Percentiles rank a stretch among this genome's conserved stretches.
Evolutionary conservation across 208 protist species (phyloP).

Genomic region (Leishmania martiniquensis): DNA sequence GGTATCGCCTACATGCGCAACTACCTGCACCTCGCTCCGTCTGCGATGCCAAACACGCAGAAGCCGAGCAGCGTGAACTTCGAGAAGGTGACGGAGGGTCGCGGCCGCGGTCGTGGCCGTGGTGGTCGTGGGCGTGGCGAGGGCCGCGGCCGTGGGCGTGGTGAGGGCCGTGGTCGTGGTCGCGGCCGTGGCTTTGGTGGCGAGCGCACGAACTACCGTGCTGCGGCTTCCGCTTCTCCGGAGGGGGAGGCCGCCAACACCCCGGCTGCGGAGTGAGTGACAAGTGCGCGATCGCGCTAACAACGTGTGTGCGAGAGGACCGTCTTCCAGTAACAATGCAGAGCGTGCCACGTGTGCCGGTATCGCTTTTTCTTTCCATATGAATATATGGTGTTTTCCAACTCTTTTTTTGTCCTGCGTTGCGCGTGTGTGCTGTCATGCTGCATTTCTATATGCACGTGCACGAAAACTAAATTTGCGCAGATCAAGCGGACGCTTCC

Average conservation of each 20-base stretch:
- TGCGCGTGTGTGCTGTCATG: background rate
- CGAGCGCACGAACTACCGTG: constrained; percentile 81
- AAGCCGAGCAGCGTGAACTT: constrained; percentile 68
- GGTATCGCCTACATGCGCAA: constrained; percentile 94
- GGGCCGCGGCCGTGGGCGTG: constrained; percentile 54
- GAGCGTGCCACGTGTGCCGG: constrained; percentile 7
- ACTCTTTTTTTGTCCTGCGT: constrained; percentile 16
- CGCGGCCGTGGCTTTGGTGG: constrained; percentile 82
- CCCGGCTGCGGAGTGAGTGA: constrained; percentile 44
- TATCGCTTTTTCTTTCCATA: constrained; percentile 22
- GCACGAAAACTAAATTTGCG: background rate
- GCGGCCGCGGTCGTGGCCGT: constrained; percentile 44
- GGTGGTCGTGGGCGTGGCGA: constrained; percentile 56
- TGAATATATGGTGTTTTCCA: constrained; percentile 18
- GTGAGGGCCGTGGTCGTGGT: constrained; percentile 65
- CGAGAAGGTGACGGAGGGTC: constrained; percentile 58
- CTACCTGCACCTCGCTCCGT: constrained; percentile 91
- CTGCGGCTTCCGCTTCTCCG: constrained; percentile 33
- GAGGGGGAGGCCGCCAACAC: constrained; percentile 35
- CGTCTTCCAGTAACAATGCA: constrained; percentile 40
- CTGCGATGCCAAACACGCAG: constrained; percentile 91
- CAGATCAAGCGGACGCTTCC: no score
- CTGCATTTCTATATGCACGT: background rate
- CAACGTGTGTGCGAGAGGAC: constrained; percentile 22
- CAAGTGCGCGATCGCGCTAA: constrained; percentile 22